Conservation (phyloP, 768 basidiomycete genomes). For the Lentinus brumalis region DNA sequence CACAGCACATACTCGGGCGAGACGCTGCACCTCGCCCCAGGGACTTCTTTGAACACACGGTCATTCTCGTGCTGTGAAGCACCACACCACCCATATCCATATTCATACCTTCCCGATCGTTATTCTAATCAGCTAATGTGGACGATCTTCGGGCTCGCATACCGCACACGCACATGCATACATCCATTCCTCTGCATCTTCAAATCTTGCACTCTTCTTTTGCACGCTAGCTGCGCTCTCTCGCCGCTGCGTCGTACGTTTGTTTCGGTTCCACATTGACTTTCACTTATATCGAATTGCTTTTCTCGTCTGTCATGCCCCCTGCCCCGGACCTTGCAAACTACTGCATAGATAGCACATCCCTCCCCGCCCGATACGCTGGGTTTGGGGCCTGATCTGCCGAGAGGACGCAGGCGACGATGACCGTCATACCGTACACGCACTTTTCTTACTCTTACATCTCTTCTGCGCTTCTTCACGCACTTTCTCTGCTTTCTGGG, state of each 20-base stretch:
- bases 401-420: no score
- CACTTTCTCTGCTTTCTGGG: background rate
- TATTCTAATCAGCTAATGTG: slow-evolving; percentile 7
- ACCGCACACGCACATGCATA: background rate
- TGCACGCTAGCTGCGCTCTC: no score
- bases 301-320: no score
- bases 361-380: no score
- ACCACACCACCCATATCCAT: background rate
- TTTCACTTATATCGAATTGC: background rate
- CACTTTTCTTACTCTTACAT: background rate
- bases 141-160: background rate
- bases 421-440: background rate
- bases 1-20: background rate
- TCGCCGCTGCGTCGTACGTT: no score
- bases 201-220: no score
- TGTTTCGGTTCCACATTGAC: background rate
- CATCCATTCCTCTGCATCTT: no score
- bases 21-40: background rate
- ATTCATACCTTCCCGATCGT: background rate
- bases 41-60: slow-evolving; percentile 3
- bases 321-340: no score
- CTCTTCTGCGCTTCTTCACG: background rate
- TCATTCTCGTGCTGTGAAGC: background rate
- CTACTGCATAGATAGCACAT: no score
- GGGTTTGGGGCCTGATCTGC: no score